These are phyloP conservation scores for Candida saitoana DNA, from an alignment of 805 yeast species.

Conservation along the genomic window DNA sequence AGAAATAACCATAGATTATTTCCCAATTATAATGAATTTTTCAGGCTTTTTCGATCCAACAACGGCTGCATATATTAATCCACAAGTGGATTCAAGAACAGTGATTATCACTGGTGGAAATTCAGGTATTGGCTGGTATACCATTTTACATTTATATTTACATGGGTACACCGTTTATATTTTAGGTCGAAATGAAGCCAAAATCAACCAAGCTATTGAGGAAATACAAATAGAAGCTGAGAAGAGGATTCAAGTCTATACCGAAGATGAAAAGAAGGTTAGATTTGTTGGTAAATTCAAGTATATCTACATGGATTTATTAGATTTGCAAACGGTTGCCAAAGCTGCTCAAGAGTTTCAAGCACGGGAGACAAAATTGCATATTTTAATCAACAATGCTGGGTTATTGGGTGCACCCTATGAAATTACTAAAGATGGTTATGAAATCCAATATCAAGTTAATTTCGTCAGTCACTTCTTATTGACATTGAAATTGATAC, in stretches of 20 bases:
- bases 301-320: constrained; percentile 53
- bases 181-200: constrained; percentile 31
- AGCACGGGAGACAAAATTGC: constrained; percentile 22
- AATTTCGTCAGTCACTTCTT: constrained; percentile 34
- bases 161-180: constrained; percentile 38
- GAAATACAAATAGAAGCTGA: constrained; percentile 32
- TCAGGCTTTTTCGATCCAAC: constrained; percentile 23
- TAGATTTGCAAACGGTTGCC: constrained; percentile 29
- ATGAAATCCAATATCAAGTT: constrained; percentile 40
- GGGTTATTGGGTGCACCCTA: constrained; percentile 40
- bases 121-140: constrained; percentile 40
- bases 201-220: constrained; percentile 29
- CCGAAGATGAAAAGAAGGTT: constrained; percentile 9
- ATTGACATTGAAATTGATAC: constrained; percentile 27
- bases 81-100: constrained; percentile 21
- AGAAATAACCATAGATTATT: not conserved
- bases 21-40: constrained; percentile 3
- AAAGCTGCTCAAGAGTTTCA: constrained; percentile 23
- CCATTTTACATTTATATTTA: constrained; percentile 34
- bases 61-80: constrained; percentile 27
- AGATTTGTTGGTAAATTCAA: constrained; percentile 48
- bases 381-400: constrained; percentile 37
- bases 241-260: constrained; percentile 12
- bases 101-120: constrained; percentile 39
- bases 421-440: constrained; percentile 31